Conservation (phyloP, 2,329 filamentous ascomycete genomes). For the Mycosphaerella sp. region DNA sequence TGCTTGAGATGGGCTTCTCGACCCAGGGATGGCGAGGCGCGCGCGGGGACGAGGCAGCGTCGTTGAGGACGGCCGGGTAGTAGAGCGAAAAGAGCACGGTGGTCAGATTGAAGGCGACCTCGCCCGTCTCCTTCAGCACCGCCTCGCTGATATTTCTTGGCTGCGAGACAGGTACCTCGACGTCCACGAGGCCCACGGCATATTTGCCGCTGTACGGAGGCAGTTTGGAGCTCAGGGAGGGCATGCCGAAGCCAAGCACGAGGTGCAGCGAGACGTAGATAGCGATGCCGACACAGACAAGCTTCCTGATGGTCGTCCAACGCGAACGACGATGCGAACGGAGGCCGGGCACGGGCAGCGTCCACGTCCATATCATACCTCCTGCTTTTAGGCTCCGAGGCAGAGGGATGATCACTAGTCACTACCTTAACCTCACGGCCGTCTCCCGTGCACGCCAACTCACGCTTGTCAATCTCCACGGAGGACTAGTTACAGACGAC, state of each 20-base stretch:
- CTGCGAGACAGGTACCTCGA: constrained; percentile 36
- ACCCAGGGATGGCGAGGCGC: constrained; percentile 39
- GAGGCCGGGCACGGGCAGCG: constrained; percentile 3
- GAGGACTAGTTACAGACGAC: background rate
- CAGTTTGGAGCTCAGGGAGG: constrained; percentile 38
- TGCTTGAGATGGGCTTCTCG: constrained; percentile 39
- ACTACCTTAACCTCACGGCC: background rate
- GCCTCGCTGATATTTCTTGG: constrained; percentile 34
- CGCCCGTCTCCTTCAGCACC: constrained; percentile 35
- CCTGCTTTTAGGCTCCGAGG: background rate
- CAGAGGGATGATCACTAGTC: background rate
- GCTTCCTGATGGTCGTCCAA: constrained; percentile 18
- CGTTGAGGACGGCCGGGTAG: constrained; percentile 37
- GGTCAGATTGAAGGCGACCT: constrained; percentile 39
- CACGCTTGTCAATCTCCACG: background rate
- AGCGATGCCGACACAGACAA: constrained; percentile 13
- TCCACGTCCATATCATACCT: constrained; percentile 10
- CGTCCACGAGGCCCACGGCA: constrained; percentile 40
- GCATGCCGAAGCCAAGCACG: constrained; percentile 37
- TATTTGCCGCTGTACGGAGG: constrained; percentile 40
- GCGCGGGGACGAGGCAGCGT: constrained; percentile 6
- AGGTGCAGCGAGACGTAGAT: constrained; percentile 34
- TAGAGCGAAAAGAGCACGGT: constrained; percentile 43
- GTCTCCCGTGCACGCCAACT: background rate
- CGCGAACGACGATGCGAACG: constrained; percentile 12